These are phyloP conservation scores for Lepidium africanum DNA, from an alignment of 345 rosid species.

Conservation along the genomic window DNA sequence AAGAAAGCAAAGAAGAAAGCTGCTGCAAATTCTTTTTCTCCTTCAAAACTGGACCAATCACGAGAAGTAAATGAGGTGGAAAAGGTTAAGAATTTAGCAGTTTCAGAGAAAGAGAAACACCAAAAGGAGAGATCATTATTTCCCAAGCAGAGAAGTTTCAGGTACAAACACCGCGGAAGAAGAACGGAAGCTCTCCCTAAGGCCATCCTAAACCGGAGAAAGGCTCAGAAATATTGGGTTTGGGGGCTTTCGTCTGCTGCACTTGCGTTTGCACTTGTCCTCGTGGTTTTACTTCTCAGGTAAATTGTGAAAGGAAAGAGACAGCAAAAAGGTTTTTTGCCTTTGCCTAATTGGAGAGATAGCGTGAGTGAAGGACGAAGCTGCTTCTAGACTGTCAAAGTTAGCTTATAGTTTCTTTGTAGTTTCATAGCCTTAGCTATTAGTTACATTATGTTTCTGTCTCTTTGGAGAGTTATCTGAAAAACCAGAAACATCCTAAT, in stretches of 20 bases:
- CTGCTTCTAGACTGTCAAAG: constrained; percentile 5
- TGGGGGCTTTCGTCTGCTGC: constrained; percentile 56
- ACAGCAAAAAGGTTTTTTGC: background rate
- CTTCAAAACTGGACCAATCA: constrained; percentile 39
- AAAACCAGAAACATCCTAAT: constrained; percentile 6
- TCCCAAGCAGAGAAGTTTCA: constrained; percentile 39
- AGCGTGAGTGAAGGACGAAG: constrained; percentile 1
- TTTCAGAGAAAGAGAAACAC: constrained; percentile 30
- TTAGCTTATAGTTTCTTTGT: background rate
- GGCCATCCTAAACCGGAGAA: constrained; percentile 61
- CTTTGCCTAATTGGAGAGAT: constrained; percentile 13
- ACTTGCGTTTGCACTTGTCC: constrained; percentile 33
- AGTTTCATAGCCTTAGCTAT: constrained; percentile 17
- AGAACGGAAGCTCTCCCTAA: constrained; percentile 61
- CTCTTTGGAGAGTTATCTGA: constrained; percentile 4
- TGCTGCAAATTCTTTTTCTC: constrained; percentile 24
- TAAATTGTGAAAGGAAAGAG: constrained; percentile 2
- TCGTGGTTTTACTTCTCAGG: constrained; percentile 34
- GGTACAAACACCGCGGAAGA: constrained; percentile 44
- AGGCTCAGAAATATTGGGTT: constrained; percentile 53
- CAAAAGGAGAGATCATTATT: constrained; percentile 21
- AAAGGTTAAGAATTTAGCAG: constrained; percentile 28
- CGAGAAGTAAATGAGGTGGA: constrained; percentile 37
- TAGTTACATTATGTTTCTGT: constrained; percentile 1
- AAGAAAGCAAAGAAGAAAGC: constrained; percentile 89